A percentile compares a stretch with the other conserved stretches of the same genome.
Conservation (phyloP, 805 yeast species). For the Sungouiella blattae region DNA sequence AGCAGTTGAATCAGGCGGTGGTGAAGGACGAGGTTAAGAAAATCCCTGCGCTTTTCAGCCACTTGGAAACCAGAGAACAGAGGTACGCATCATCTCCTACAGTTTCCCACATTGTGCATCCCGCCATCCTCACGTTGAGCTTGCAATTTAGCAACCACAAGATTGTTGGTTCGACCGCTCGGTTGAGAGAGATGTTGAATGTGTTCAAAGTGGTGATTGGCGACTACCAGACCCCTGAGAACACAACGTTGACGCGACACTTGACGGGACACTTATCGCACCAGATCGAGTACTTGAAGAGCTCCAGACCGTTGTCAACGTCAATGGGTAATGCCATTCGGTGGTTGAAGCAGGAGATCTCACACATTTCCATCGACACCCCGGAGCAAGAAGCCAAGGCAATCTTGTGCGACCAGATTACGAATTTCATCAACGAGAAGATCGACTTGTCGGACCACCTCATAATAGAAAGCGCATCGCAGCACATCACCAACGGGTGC, state of each 20-base stretch:
- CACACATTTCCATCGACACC: constrained; percentile 72
- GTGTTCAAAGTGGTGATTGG: constrained; percentile 77
- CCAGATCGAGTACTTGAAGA: constrained; percentile 88
- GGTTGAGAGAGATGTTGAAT: constrained; percentile 80
- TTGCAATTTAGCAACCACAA: constrained; percentile 78
- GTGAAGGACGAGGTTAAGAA: constrained; percentile 42
- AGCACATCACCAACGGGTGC: constrained; percentile 70
- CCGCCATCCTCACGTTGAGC: constrained; percentile 73
- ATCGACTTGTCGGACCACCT: constrained; percentile 79
- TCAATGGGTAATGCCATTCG: constrained; percentile 98
- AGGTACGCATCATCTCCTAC: constrained; percentile 55
- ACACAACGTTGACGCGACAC: constrained; percentile 82
- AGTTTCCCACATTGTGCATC: constrained; percentile 75
- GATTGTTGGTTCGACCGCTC: constrained; percentile 83
- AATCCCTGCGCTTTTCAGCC: constrained; percentile 69
- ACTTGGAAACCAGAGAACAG: constrained; percentile 76
- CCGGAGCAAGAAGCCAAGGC: constrained; percentile 66
- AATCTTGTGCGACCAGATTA: constrained; percentile 62
- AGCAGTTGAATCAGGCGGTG: constrained; percentile 51
- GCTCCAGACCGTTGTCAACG: constrained; percentile 86
- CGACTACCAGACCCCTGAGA: constrained; percentile 82
- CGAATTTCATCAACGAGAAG: constrained; percentile 78
- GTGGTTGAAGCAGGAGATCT: constrained; percentile 93
- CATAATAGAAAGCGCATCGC: constrained; percentile 75
- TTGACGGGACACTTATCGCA: constrained; percentile 82